Evolutionary conservation across 2,329 filamentous ascomycete genomes (phyloP).

Genomic region (Fusarium sp.): DNA sequence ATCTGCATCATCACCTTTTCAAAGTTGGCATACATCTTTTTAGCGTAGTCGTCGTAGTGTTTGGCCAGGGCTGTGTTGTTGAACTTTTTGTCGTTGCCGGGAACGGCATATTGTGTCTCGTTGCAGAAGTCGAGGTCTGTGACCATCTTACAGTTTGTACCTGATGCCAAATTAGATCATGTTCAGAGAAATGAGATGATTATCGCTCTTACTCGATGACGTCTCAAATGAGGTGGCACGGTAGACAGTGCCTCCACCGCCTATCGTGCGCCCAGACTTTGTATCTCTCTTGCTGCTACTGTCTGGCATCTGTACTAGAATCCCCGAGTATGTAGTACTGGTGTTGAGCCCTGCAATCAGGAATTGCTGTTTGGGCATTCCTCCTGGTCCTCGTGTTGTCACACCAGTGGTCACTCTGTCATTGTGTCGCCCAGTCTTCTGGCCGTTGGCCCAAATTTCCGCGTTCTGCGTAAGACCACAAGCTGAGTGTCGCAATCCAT

Average conservation of each 20-base stretch:
- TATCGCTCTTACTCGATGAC: slow-evolving; percentile 71
- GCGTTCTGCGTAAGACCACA: slow-evolving; percentile 80
- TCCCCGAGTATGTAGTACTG: slow-evolving; percentile 77
- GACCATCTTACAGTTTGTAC: slow-evolving; percentile 85
- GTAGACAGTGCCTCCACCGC: slow-evolving; percentile 83
- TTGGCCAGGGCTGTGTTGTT: slow-evolving; percentile 71
- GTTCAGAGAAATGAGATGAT: not conserved
- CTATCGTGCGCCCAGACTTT: slow-evolving; percentile 57
- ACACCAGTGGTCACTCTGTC: slow-evolving; percentile 69
- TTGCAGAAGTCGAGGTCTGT: slow-evolving; percentile 90
- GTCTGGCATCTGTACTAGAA: slow-evolving; percentile 71
- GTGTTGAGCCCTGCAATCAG: slow-evolving; percentile 80
- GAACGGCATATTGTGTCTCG: slow-evolving; percentile 90
- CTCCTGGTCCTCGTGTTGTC: slow-evolving; percentile 73
- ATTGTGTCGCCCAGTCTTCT: slow-evolving; percentile 60
- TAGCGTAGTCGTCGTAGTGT: slow-evolving; percentile 83
- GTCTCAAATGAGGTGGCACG: slow-evolving; percentile 79
- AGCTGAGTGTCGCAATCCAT: slow-evolving; percentile 81
- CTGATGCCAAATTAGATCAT: slow-evolving; percentile 51
- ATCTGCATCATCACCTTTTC: slow-evolving; percentile 84
- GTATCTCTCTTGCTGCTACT: slow-evolving; percentile 56
- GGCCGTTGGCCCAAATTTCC: slow-evolving; percentile 65
- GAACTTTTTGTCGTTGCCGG: slow-evolving; percentile 76
- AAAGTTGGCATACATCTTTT: slow-evolving; percentile 79
- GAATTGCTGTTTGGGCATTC: slow-evolving; percentile 86